Evolutionary conservation across 192 early-diverging fungal species (phyloP).

Genomic region (Backusella circina): DNA sequence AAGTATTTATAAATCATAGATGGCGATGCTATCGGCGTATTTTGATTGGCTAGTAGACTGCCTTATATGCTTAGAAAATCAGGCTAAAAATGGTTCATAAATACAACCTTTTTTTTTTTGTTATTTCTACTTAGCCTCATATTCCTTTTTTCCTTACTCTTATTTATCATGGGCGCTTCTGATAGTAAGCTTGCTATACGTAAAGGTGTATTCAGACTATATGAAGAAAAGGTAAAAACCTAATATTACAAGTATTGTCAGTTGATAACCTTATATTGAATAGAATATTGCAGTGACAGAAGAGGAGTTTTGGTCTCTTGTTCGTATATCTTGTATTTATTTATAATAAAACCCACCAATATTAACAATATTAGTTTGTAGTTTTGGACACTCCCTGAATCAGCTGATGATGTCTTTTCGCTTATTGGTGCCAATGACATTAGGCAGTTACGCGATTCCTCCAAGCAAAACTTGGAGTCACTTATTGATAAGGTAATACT

Average conservation of each 20-base stretch:
- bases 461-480: conserved; percentile 74
- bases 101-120: not conserved
- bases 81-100: not conserved
- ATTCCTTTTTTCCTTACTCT: not conserved
- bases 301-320: conserved; percentile 45
- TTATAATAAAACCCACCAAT: not conserved
- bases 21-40: not conserved
- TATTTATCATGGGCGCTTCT: conserved; percentile 71
- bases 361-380: conserved; percentile 16
- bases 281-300: conserved; percentile 35
- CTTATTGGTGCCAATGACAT: conserved; percentile 83
- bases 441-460: conserved; percentile 67
- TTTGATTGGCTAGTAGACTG: not conserved
- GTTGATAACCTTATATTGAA: not conserved
- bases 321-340: conserved; percentile 14
- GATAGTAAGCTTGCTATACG: conserved; percentile 87
- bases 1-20: not conserved
- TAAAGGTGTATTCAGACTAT: conserved; percentile 81
- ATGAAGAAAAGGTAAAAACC: conserved; percentile 69
- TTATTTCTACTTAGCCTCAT: conserved; percentile 1
- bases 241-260: not conserved
- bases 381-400: conserved; percentile 76
- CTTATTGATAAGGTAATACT: conserved; percentile 72
- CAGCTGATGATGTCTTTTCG: conserved; percentile 82
- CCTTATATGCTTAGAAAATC: not conserved